Evolutionary conservation across 192 early-diverging fungal genomes (phyloP).

Genomic region (Backusella mclennaniae): DNA sequence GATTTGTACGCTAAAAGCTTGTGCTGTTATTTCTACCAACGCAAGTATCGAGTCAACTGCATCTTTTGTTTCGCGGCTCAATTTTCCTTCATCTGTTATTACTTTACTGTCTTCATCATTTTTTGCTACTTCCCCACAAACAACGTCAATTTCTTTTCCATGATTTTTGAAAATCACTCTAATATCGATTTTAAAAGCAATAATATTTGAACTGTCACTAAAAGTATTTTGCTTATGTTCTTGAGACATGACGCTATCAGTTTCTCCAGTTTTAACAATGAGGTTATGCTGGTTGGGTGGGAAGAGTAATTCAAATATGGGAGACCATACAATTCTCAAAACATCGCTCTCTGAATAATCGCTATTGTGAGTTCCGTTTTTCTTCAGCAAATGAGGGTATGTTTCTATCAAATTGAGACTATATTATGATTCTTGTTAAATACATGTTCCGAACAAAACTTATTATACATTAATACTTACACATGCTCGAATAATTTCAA

Average conservation of each 20-base stretch:
- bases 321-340: constrained; percentile 17
- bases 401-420: constrained; percentile 17
- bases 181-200: constrained; percentile 22
- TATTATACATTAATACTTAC: constrained; percentile 19
- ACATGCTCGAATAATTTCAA: constrained; percentile 14
- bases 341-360: constrained; percentile 18
- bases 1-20: constrained; percentile 19
- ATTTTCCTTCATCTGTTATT: constrained; percentile 16
- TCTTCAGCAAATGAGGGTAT: constrained; percentile 18
- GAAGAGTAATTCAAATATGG: constrained; percentile 22
- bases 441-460: constrained; percentile 14
- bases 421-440: constrained; percentile 17
- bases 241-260: constrained; percentile 12
- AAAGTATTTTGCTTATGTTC: constrained; percentile 14
- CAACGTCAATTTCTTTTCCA: constrained; percentile 13
- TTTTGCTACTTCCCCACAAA: constrained; percentile 16
- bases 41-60: constrained; percentile 18
- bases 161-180: constrained; percentile 17
- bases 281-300: constrained; percentile 15
- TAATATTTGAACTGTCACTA: constrained; percentile 10
- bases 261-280: constrained; percentile 18
- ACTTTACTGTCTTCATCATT: constrained; percentile 17
- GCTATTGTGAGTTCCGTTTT: constrained; percentile 15
- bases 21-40: constrained; percentile 21
- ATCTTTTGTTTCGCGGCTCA: constrained; percentile 13